Evolutionary conservation across 2,329 filamentous ascomycete species (phyloP).

Genomic region (Aureobasidium melanogenum): DNA sequence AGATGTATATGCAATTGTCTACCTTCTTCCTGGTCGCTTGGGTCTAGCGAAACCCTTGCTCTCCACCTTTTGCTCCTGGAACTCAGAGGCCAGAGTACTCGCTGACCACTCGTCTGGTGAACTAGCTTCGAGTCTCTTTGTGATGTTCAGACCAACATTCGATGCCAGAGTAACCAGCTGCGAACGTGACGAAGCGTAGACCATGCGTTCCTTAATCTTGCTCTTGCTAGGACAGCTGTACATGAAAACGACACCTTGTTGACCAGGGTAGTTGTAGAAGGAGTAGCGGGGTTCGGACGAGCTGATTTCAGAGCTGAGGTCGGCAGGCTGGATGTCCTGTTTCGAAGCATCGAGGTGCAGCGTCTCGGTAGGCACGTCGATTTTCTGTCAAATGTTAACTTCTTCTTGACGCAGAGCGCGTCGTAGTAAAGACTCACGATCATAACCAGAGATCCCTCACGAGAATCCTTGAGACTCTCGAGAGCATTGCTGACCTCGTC

Average conservation of each 20-base stretch:
- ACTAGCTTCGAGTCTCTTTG: slow-evolving; percentile 59
- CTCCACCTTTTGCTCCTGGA: slow-evolving; percentile 57
- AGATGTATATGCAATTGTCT: not conserved
- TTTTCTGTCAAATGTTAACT: slow-evolving; percentile 44
- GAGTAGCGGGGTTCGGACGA: slow-evolving; percentile 64
- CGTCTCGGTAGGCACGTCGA: slow-evolving; percentile 60
- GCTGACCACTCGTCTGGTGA: slow-evolving; percentile 63
- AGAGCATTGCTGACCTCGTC: slow-evolving; percentile 58
- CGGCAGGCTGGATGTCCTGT: slow-evolving; percentile 45
- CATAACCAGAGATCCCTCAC: slow-evolving; percentile 47
- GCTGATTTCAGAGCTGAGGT: slow-evolving; percentile 54
- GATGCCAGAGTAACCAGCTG: slow-evolving; percentile 55
- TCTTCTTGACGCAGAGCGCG: not conserved
- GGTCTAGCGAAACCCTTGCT: slow-evolving; percentile 67
- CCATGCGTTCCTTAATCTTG: slow-evolving; percentile 76
- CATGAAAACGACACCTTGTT: slow-evolving; percentile 60
- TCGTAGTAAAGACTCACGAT: slow-evolving; percentile 44
- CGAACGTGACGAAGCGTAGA: slow-evolving; percentile 60
- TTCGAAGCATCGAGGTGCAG: slow-evolving; percentile 55
- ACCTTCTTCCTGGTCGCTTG: slow-evolving; percentile 63
- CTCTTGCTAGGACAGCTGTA: slow-evolving; percentile 67
- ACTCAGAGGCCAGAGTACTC: slow-evolving; percentile 53
- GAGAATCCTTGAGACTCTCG: slow-evolving; percentile 47
- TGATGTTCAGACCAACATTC: slow-evolving; percentile 56
- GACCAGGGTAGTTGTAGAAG: slow-evolving; percentile 62